Percentiles rank a stretch among this genome's conserved stretches.
Evolutionary conservation across 768 basidiomycete species (phyloP).

Genomic region (Phaffia australis): DNA sequence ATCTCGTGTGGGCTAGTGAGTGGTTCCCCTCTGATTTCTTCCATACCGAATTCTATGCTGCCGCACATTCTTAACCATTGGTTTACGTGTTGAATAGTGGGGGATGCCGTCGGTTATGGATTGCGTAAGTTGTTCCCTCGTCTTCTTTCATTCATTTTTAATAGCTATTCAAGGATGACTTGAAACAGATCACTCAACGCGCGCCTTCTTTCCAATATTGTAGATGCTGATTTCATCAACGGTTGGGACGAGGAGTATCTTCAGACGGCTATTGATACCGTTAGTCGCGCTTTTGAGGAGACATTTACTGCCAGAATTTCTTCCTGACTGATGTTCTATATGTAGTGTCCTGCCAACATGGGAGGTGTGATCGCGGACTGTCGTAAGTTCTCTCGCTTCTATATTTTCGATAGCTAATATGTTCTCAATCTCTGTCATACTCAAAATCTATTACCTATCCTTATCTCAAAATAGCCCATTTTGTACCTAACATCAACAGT

Average conservation of each 20-base stretch:
- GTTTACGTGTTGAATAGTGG: too few species aligned
- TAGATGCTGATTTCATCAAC: conserved; percentile 38
- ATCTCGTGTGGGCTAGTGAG: conserved; percentile 33
- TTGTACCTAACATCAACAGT: conserved; percentile 36
- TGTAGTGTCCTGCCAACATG: background rate
- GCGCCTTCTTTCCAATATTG: conserved; percentile 23
- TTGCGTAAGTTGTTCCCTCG: background rate
- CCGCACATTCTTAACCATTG: conserved; percentile 2
- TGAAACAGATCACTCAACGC: background rate
- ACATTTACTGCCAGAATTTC: background rate
- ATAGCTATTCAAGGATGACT: conserved; percentile 27
- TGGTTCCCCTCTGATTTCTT: conserved; percentile 15
- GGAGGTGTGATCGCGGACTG: too few species aligned
- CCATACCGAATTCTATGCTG: conserved; percentile 28
- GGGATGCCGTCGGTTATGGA: too few species aligned
- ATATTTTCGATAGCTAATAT: too few species aligned
- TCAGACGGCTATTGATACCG: conserved; percentile 34
- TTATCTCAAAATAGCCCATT: conserved; percentile 28
- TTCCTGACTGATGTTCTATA: background rate
- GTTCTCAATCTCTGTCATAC: background rate
- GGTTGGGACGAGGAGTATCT: conserved; percentile 39
- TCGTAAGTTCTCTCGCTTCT: too few species aligned
- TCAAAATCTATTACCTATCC: background rate
- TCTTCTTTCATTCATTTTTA: background rate
- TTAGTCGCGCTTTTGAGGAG: conserved; percentile 13